A percentile compares a stretch with the other conserved stretches of the same genome.
These are phyloP conservation scores for Trapa bicornis DNA, from an alignment of 345 rosid species.

Conservation along the genomic window DNA sequence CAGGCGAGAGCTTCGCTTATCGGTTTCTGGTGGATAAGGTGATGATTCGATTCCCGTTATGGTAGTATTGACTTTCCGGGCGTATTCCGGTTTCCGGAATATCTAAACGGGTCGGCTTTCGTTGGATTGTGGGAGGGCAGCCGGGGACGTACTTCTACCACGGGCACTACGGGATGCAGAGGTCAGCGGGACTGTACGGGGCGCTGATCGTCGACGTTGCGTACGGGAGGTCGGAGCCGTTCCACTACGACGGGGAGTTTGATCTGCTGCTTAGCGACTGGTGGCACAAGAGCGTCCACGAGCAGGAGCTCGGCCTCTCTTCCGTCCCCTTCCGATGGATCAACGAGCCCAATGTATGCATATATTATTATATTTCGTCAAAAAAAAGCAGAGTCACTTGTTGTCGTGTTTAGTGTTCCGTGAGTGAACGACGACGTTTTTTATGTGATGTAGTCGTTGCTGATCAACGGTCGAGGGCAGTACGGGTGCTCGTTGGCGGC, in stretches of 20 bases:
- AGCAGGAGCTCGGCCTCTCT: constrained; percentile 73
- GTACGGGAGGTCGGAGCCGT: constrained; percentile 40
- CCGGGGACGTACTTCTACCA: constrained; percentile 80
- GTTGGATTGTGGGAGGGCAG: too few species aligned
- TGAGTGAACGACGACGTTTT: too few species aligned
- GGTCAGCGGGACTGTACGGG: constrained; percentile 76
- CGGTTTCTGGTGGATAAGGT: constrained; percentile 67
- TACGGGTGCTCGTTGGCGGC: constrained; percentile 68
- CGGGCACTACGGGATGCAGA: constrained; percentile 88
- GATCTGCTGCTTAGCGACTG: constrained; percentile 63
- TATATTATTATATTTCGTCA: too few species aligned
- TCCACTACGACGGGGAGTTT: constrained; percentile 63
- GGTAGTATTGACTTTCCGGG: too few species aligned
- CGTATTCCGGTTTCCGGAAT: too few species aligned
- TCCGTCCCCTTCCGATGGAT: constrained; percentile 65
- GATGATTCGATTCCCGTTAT: background rate
- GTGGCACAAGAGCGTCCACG: constrained; percentile 56
- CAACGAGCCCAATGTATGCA: constrained; percentile 65
- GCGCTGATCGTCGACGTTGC: constrained; percentile 45
- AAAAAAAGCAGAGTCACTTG: too few species aligned
- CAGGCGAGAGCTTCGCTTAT: constrained; percentile 69
- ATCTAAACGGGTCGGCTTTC: too few species aligned
- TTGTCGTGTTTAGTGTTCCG: too few species aligned
- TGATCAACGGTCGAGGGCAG: constrained; percentile 89
- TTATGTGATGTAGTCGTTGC: constrained; percentile 18